phyloP scores from a whole-genome alignment of 495 filamentous ascomycete species.

The Chaetomium cochliodes region DNA sequence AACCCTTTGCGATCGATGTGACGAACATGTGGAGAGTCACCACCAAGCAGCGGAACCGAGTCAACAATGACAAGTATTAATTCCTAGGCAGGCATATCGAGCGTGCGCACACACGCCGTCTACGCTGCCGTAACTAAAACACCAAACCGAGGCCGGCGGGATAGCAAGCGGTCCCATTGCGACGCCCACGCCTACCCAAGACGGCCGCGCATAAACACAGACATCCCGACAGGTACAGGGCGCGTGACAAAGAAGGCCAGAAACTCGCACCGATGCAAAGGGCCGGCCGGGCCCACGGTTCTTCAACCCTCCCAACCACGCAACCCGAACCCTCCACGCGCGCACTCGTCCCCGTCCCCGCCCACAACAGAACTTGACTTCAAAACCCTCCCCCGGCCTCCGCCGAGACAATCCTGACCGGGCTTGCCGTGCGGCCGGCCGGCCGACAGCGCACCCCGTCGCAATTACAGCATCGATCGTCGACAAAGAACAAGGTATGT shows the following conservation, averaged over 20 bases:
- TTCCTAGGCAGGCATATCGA: slow-evolving; percentile 8
- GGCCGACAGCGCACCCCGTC: not conserved
- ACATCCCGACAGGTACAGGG: not conserved
- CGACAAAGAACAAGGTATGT: slow-evolving; percentile 21
- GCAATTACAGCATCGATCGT: slow-evolving; percentile 18
- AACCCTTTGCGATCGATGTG: not conserved
- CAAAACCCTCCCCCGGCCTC: not conserved
- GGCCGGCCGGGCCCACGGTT: not conserved
- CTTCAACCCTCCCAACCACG: not conserved
- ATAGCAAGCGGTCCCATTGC: slow-evolving; percentile 3
- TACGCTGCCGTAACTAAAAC: slow-evolving; percentile 2
- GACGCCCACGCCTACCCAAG: not conserved
- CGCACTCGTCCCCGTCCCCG: not conserved
- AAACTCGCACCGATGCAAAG: not conserved
- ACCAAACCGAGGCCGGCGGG: slow-evolving; percentile 1
- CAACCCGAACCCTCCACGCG: not conserved
- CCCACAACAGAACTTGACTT: not conserved
- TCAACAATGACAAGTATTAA: slow-evolving; percentile 11
- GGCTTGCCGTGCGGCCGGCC: not conserved
- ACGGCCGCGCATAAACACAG: not conserved
- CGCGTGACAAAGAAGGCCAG: not conserved
- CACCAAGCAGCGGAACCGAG: not conserved
- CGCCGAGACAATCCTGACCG: slow-evolving; percentile 8
- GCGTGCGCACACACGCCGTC: slow-evolving; percentile 3
- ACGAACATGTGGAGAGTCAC: slow-evolving; percentile 4